A percentile compares a stretch with the other conserved stretches of the same genome.
phyloP scores from a whole-genome alignment of 169 alveolate genomes.

The Eimeria maxima region DNA sequence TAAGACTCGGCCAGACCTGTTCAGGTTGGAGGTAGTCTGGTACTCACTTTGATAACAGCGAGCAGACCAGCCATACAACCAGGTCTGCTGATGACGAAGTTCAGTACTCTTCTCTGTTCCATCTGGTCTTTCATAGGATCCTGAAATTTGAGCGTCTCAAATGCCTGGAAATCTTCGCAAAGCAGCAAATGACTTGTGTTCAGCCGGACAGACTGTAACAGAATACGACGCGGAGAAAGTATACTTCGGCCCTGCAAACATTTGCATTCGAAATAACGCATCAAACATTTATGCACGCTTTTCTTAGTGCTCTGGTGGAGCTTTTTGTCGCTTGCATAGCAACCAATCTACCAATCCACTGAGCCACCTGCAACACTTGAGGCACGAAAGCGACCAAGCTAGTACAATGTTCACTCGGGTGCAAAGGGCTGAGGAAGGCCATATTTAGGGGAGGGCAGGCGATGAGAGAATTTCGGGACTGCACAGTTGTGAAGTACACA shows the following conservation, averaged over 20 bases:
- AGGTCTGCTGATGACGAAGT: constrained; percentile 52
- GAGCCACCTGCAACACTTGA: background rate
- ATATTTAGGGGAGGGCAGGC: background rate
- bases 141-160: constrained; percentile 71
- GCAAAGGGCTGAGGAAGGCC: background rate
- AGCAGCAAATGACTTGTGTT: constrained; percentile 53
- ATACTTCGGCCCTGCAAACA: constrained; percentile 70
- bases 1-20: background rate
- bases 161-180: constrained; percentile 62
- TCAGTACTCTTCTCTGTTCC: constrained; percentile 32
- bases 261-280: background rate
- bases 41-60: constrained; percentile 57
- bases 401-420: background rate
- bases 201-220: constrained; percentile 70
- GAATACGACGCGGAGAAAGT: constrained; percentile 71
- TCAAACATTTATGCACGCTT: background rate
- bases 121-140: constrained; percentile 33
- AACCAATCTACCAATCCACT: background rate
- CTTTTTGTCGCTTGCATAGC: background rate
- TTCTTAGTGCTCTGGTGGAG: background rate
- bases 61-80: constrained; percentile 75
- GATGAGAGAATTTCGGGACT: background rate
- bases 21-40: too few relatives aligned
- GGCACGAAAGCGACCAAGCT: background rate
- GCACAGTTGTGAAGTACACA: background rate